Base-by-base conservation (phyloP, 495 filamentous ascomycete genomes). In the Lasiosphaeria miniovina region DNA sequence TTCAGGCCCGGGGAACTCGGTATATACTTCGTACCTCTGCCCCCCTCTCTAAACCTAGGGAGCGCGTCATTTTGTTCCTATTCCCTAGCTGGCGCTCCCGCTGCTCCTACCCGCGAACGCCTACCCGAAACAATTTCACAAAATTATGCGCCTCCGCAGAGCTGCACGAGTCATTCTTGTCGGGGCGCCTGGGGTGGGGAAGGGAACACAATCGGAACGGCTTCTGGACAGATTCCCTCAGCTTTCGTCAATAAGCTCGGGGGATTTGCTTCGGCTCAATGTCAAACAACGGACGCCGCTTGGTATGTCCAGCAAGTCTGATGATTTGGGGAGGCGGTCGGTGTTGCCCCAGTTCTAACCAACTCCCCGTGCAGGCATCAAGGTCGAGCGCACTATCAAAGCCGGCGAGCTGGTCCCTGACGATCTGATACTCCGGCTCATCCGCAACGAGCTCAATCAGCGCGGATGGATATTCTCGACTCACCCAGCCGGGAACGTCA, bases 91-190 rank as follows among this genome's bases (percentile, higher is more conserved):
- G 12, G 54, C 54, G 33, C 40, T 17, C 54, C 34, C 36, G 31
- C 14, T 10, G 11, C 24, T 45, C 54, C 40, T 56, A 46, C 43
- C 12, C 8, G 45, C 17, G 54, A 31, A 45, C 24, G 24, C 5
- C 36, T 6, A 49, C 38, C 54, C 32, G 17, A 48, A 5, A 5
- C 12, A 46, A 14, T 48, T 11, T 12, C 24, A 24, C 24, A 55
- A 46, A 63, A 61, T 60, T 31, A 83, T 84, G 82, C 75, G 84
- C 75, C 86, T 95, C 66, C 83, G 83, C 58, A 86, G 82, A 71
- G 93, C 94, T 41, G 94, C 95, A 15, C 89, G 94, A 36, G 86
- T 98, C 54, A 98, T 98, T 71, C 84, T 98, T 57, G 84, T 98
- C 61, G 94, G 94, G 54, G 92, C 94, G n/a, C 94, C 94, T 0